Evolutionary conservation across 179 eudicot genomes (phyloP).

Genomic region (Patellifolia procumbens): DNA sequence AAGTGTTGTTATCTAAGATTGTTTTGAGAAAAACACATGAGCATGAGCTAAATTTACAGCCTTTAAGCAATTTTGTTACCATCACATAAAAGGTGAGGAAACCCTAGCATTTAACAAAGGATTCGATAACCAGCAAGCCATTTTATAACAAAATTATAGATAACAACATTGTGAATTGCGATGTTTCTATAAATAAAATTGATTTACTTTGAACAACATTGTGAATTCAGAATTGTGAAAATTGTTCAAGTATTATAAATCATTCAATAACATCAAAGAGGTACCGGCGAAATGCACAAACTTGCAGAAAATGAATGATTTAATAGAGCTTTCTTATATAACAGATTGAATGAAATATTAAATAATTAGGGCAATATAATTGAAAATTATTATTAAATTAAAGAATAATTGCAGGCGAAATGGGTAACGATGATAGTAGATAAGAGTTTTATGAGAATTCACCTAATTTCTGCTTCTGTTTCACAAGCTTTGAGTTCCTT

Average conservation of each 20-base stretch:
- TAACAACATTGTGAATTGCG: no score
- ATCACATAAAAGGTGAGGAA: neutral
- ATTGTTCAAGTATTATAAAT: neutral
- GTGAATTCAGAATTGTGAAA: no score
- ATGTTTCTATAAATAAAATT: neutral
- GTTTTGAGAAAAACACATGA: no score
- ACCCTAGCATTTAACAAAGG: neutral
- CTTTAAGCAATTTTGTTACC: neutral
- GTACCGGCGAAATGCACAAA: neutral
- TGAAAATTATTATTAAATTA: neutral
- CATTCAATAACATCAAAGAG: neutral
- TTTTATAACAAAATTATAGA: no score
- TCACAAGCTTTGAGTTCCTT: neutral
- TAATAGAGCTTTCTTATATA: no score
- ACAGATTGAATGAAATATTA: neutral
- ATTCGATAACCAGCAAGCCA: neutral
- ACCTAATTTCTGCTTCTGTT: no score
- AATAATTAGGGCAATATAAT: neutral
- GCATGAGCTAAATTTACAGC: neutral
- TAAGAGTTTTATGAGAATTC: no score
- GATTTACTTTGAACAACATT: neutral
- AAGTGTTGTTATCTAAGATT: no score
- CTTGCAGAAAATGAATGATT: no score
- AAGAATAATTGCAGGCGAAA: neutral
- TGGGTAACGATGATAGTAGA: no score